Percentiles rank a stretch among this genome's conserved stretches.
Evolutionary conservation across 345 rosid species (phyloP).

Genomic region (Sisymbrium altissimum): DNA sequence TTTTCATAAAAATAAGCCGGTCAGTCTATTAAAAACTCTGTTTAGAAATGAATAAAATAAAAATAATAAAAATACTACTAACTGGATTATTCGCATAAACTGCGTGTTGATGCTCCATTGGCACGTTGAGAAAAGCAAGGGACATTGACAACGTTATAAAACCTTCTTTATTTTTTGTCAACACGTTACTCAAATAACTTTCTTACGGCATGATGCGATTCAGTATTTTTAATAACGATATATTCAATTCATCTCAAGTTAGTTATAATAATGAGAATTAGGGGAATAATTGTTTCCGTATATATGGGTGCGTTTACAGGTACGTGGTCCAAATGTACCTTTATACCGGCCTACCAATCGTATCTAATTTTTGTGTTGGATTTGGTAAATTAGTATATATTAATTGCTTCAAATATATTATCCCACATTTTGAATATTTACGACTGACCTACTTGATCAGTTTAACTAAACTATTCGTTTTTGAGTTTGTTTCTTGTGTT

Average conservation of each 20-base stretch:
- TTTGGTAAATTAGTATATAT: constrained; percentile 19
- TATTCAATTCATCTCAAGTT: not conserved
- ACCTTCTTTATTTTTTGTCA: not conserved
- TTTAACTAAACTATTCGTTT: not conserved
- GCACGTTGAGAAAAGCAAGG: not conserved
- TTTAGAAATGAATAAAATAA: not conserved
- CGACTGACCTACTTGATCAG: constrained; percentile 1
- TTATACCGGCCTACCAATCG: constrained; percentile 34
- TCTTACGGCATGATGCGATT: constrained; percentile 1
- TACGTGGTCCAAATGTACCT: constrained; percentile 31
- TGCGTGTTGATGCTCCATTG: constrained; percentile 1
- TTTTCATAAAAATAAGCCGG: too few species aligned
- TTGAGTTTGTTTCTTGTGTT: not conserved
- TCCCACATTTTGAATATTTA: not conserved
- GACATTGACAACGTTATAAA: not conserved
- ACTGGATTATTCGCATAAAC: constrained; percentile 20
- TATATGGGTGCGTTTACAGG: constrained; percentile 12
- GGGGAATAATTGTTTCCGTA: not conserved
- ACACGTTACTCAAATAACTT: constrained; percentile 13
- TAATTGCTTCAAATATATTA: not conserved
- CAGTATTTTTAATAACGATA: not conserved
- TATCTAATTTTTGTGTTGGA: constrained; percentile 22
- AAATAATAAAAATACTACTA: not conserved
- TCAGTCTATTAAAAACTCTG: not conserved
- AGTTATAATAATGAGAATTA: not conserved